Conservation (phyloP, 2,329 filamentous ascomycete species). For the Penicillium sp. region DNA sequence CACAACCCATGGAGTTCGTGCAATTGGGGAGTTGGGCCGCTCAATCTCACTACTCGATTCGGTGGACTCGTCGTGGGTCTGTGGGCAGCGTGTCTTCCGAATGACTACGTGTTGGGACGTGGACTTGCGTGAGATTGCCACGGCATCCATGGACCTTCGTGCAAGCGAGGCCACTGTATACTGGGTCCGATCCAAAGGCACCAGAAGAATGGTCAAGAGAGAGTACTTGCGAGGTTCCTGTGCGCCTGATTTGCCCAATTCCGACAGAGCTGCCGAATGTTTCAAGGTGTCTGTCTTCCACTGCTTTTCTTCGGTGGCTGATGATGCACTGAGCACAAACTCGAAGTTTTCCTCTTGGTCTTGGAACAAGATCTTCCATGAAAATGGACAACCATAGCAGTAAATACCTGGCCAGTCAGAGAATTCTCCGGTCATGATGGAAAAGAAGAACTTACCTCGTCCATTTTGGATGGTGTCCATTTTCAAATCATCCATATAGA, state of each 20-base stretch:
- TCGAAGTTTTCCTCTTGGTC: slow-evolving; percentile 76
- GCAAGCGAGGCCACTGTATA: slow-evolving; percentile 64
- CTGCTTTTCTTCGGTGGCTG: slow-evolving; percentile 71
- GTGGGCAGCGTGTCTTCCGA: slow-evolving; percentile 75
- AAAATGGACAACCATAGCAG: slow-evolving; percentile 81
- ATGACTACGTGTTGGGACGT: slow-evolving; percentile 76
- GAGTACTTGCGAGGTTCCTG: slow-evolving; percentile 30
- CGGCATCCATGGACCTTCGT: slow-evolving; percentile 71
- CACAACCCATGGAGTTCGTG: slow-evolving; percentile 67
- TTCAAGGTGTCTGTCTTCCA: slow-evolving; percentile 72
- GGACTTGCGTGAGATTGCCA: slow-evolving; percentile 71
- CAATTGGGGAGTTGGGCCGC: slow-evolving; percentile 78
- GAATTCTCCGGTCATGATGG: neutral
- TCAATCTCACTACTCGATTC: slow-evolving; percentile 60
- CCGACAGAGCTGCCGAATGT: slow-evolving; percentile 51
- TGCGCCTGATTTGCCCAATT: slow-evolving; percentile 48
- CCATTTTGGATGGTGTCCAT: slow-evolving; percentile 38
- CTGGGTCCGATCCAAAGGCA: slow-evolving; percentile 72
- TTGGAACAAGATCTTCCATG: slow-evolving; percentile 90
- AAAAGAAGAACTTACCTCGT: slow-evolving; percentile 30
- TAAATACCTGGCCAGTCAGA: slow-evolving; percentile 64
- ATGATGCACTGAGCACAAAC: slow-evolving; percentile 83
- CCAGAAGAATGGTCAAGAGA: slow-evolving; percentile 66
- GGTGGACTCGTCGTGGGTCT: slow-evolving; percentile 52
- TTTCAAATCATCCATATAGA: slow-evolving; percentile 56